phyloP scores from a whole-genome alignment of 495 filamentous ascomycete genomes.

The Collariella sp. region DNA sequence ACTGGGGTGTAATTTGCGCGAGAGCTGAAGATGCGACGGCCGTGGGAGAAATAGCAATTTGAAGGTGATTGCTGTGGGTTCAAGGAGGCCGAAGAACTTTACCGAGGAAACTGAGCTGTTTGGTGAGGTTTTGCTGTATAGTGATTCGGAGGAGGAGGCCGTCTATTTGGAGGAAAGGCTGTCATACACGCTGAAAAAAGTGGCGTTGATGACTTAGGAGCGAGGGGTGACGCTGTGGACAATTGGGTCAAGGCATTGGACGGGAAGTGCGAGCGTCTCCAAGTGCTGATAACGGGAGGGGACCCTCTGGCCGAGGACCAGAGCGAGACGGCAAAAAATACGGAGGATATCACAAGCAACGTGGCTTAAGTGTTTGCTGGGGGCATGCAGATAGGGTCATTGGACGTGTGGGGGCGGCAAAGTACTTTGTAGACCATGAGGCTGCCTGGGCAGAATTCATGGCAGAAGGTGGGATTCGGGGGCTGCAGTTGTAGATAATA shows the following conservation, averaged over 20 bases:
- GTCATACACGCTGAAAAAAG: slow-evolving; percentile 24
- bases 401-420: slow-evolving; percentile 19
- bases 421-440: slow-evolving; percentile 24
- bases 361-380: slow-evolving; percentile 40
- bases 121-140: slow-evolving; percentile 29
- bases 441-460: slow-evolving; percentile 32
- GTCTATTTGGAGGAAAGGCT: slow-evolving; percentile 11
- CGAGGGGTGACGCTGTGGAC: slow-evolving; percentile 31
- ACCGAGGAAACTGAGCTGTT: slow-evolving; percentile 27
- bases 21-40: slow-evolving; percentile 22
- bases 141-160: slow-evolving; percentile 15
- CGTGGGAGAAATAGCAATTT: slow-evolving; percentile 17
- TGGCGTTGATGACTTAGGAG: slow-evolving; percentile 47
- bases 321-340: slow-evolving; percentile 16
- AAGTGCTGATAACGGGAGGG: slow-evolving; percentile 28
- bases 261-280: slow-evolving; percentile 19
- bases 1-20: slow-evolving; percentile 39
- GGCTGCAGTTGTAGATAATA: slow-evolving; percentile 34
- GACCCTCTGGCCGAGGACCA: slow-evolving; percentile 22
- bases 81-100: slow-evolving; percentile 22
- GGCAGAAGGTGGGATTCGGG: slow-evolving; percentile 9
- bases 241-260: slow-evolving; percentile 30
- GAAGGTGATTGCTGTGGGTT: slow-evolving; percentile 8
- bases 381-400: slow-evolving; percentile 32
- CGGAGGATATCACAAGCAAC: slow-evolving; percentile 9